These are phyloP conservation scores for Prunus salicina DNA, from an alignment of 306 rosid genomes.

Conservation along the genomic window DNA sequence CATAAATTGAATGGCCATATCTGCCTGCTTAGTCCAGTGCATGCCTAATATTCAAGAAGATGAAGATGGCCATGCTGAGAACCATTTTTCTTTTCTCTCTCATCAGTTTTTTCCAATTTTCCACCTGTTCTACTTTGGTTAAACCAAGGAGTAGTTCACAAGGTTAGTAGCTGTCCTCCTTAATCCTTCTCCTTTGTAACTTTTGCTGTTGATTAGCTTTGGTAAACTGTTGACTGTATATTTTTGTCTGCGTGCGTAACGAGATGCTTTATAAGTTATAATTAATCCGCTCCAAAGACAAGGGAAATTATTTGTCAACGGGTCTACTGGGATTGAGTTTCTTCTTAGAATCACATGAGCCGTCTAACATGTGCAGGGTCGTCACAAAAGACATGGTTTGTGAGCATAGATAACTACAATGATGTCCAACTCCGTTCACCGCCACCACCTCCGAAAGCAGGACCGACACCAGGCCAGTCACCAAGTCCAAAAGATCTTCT, in stretches of 20 bases:
- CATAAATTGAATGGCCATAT: too few relatives aligned
- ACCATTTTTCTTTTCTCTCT: not conserved
- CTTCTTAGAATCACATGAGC: not conserved
- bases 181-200: too few relatives aligned
- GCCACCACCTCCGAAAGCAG: not conserved
- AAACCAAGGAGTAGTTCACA: not conserved
- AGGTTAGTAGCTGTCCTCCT: not conserved
- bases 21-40: not conserved
- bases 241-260: too few relatives aligned
- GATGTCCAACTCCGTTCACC: not conserved
- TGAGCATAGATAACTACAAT: not conserved
- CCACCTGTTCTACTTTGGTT: not conserved
- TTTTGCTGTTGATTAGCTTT: too few relatives aligned
- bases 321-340: not conserved
- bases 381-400: not conserved
- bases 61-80: not conserved
- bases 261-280: too few relatives aligned
- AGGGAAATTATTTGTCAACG: too few relatives aligned
- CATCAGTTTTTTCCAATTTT: not conserved
- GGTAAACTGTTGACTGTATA: too few relatives aligned
- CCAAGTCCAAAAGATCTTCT: not conserved
- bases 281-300: not conserved
- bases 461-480: not conserved
- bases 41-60: not conserved
- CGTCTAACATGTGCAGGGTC: not conserved